These are phyloP conservation scores for Eutypa lata DNA, from an alignment of 2,329 filamentous ascomycete species.

Conservation along the genomic window DNA sequence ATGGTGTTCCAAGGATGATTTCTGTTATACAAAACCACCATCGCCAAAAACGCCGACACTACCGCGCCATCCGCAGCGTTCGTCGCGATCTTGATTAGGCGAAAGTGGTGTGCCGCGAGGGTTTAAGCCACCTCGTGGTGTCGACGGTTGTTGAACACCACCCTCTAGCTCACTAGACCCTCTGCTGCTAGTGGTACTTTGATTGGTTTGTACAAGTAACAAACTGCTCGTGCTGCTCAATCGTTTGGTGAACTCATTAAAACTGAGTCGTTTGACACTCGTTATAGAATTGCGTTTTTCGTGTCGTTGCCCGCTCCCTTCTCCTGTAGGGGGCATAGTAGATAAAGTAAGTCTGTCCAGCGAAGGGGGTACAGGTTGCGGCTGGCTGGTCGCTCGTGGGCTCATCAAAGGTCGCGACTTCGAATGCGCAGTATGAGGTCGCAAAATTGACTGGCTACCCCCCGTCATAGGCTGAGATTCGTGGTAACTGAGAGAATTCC, in stretches of 20 bases:
- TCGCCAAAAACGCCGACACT: constrained; percentile 56
- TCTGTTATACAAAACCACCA: constrained; percentile 50
- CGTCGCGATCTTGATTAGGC: constrained; percentile 36
- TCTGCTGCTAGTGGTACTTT: constrained; percentile 45
- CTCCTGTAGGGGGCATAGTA: constrained; percentile 25
- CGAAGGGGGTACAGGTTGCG: constrained; percentile 34
- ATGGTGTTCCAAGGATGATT: constrained; percentile 1
- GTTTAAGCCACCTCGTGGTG: constrained; percentile 28
- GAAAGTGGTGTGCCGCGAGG: constrained; percentile 28
- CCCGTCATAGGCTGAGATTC: constrained; percentile 24
- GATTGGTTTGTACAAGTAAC: constrained; percentile 57
- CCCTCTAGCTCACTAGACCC: constrained; percentile 44
- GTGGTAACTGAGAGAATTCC: constrained; percentile 23
- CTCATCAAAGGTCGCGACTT: constrained; percentile 41
- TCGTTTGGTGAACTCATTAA: constrained; percentile 59
- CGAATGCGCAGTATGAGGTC: constrained; percentile 54
- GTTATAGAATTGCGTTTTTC: constrained; percentile 52
- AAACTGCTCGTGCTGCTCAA: constrained; percentile 60
- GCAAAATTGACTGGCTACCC: constrained; percentile 31
- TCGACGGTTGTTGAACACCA: constrained; percentile 32
- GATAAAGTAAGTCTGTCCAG: constrained; percentile 20
- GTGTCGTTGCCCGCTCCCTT: constrained; percentile 27
- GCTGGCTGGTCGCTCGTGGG: constrained; percentile 47
- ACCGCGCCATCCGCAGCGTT: constrained; percentile 54
- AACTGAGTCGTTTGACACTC: constrained; percentile 57